Percentiles rank a stretch among this genome's conserved stretches.
Conservation (phyloP, 2,329 filamentous ascomycete species). For the Fusarium hainanense region DNA sequence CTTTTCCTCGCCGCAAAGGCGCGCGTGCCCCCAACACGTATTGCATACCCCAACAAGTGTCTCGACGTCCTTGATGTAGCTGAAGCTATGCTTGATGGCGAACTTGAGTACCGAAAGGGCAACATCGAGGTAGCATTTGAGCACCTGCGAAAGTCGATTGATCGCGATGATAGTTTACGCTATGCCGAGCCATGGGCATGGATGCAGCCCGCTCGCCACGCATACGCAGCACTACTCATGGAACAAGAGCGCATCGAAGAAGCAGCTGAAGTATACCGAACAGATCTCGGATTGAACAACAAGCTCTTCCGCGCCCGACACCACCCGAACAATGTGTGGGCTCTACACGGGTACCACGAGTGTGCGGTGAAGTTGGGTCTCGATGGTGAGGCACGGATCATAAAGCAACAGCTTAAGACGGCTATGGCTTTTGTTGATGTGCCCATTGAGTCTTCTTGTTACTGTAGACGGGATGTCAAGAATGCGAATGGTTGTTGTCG, state of each 20-base stretch:
- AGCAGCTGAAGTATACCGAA: conserved; percentile 65
- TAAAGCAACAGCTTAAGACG: conserved; percentile 59
- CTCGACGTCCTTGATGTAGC: conserved; percentile 70
- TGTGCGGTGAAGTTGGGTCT: conserved; percentile 66
- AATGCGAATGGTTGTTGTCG: conserved; percentile 15
- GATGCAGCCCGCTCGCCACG: conserved; percentile 79
- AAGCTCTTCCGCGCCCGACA: conserved; percentile 69
- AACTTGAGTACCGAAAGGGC: conserved; percentile 74
- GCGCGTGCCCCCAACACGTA: conserved; percentile 66
- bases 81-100: conserved; percentile 74
- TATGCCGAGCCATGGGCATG: conserved; percentile 81
- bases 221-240: conserved; percentile 73
- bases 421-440: conserved; percentile 70
- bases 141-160: conserved; percentile 65
- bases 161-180: conserved; percentile 68
- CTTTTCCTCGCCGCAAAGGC: conserved; percentile 63
- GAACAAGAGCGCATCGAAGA: conserved; percentile 69
- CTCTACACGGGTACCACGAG: conserved; percentile 76
- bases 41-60: conserved; percentile 75
- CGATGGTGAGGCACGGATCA: conserved; percentile 50
- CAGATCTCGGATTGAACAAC: conserved; percentile 68
- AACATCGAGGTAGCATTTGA: conserved; percentile 68
- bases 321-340: conserved; percentile 80
- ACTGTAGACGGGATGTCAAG: conserved; percentile 37
- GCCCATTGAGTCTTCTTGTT: conserved; percentile 54